A percentile compares a stretch with the other conserved stretches of the same genome.
These are phyloP conservation scores for Gossypium anomalum DNA, from an alignment of 345 rosid genomes.

Conservation along the genomic window DNA sequence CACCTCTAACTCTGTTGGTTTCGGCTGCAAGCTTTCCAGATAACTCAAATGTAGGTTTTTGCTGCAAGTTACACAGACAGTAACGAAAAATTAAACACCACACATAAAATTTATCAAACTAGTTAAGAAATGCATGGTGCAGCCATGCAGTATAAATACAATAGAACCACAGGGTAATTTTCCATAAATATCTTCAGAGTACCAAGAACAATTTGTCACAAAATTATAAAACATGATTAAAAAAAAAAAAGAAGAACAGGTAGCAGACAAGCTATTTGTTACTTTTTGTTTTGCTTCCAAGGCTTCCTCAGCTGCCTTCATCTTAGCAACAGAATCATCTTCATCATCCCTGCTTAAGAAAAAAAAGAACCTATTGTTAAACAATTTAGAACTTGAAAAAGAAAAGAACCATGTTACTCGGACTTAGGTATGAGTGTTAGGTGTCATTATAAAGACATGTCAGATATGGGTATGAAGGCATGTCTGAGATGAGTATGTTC, in stretches of 20 bases:
- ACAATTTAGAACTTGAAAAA: constrained; percentile 14
- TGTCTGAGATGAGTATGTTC: neutral
- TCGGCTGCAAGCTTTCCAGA: constrained; percentile 99
- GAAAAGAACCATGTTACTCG: neutral
- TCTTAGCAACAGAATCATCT: constrained; percentile 65
- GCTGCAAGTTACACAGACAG: neutral
- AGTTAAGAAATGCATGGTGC: neutral
- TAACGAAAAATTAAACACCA: constrained; percentile 6
- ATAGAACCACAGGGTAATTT: constrained; percentile 5
- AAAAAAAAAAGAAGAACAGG: neutral
- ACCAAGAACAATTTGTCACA: constrained; percentile 13
- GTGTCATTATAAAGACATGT: neutral
- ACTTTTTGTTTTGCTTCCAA: constrained; percentile 84
- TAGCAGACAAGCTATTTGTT: neutral
- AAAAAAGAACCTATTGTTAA: constrained; percentile 18
- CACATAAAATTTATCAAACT: neutral
- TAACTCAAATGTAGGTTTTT: constrained; percentile 7
- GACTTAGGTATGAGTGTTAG: neutral
- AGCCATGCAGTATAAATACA: neutral
- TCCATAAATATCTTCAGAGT: constrained; percentile 1
- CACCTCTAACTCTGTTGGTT: constrained; percentile 87
- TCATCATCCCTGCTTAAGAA: constrained; percentile 51
- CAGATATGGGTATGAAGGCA: neutral
- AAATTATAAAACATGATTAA: neutral
- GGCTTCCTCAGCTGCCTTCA: constrained; percentile 88